Evolutionary conservation across 2,329 filamentous ascomycete genomes (phyloP).

Genomic region (Daldinia sp.): DNA sequence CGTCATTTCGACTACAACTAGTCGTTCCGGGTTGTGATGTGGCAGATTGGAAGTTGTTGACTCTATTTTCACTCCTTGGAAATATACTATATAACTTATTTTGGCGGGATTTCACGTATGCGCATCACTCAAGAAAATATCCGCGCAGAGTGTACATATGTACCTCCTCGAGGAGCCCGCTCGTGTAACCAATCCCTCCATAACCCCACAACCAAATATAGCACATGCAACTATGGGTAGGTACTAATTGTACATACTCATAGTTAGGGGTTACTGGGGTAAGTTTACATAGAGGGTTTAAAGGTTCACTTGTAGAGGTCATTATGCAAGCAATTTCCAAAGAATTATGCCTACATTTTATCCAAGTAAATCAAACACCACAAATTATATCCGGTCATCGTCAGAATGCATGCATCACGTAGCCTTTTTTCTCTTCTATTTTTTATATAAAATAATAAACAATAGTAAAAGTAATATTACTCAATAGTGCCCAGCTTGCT

Average conservation of each 20-base stretch:
- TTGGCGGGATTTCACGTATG: too few species aligned
- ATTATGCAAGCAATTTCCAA: slow-evolving; percentile 1
- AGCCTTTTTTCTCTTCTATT: too few species aligned
- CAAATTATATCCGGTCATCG: too few species aligned
- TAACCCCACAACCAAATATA: slow-evolving; percentile 1
- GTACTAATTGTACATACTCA: too few species aligned
- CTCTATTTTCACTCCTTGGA: too few species aligned
- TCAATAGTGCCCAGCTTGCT: background rate
- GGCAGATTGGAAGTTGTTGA: too few species aligned
- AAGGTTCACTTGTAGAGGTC: too few species aligned
- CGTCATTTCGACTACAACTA: background rate
- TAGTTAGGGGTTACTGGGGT: too few species aligned
- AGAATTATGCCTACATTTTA: background rate
- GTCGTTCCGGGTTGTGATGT: too few species aligned
- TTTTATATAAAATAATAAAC: background rate
- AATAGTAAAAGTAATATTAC: background rate
- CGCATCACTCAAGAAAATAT: background rate
- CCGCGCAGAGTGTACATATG: background rate
- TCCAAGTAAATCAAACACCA: background rate
- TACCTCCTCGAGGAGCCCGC: background rate
- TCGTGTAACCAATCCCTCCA: background rate
- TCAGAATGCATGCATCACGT: too few species aligned
- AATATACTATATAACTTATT: too few species aligned
- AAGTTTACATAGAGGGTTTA: too few species aligned
- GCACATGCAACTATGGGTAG: background rate